phyloP scores from a whole-genome alignment of 139 green algal species.

The Chlorella ohadii region DNA sequence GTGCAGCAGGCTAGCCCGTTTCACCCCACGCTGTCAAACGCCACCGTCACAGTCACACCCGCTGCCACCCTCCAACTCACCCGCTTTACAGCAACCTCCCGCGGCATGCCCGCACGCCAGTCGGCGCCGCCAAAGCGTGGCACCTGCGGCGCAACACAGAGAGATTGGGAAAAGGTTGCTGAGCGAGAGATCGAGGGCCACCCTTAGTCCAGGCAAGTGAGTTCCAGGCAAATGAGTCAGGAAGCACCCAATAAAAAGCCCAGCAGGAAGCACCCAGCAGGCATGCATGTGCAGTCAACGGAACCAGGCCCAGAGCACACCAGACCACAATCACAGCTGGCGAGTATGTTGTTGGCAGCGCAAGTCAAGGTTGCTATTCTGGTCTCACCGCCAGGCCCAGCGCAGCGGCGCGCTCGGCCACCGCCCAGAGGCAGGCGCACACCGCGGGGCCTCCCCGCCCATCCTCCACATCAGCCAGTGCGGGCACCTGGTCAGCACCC shows the following conservation, averaged over 20 bases:
- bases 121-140: background rate
- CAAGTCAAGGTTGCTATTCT: background rate
- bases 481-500: constrained; percentile 7
- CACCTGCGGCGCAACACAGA: background rate
- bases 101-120: constrained; percentile 3
- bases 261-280: background rate
- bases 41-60: no score
- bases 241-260: no score
- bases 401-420: background rate
- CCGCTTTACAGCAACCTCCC: background rate
- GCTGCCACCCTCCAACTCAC: no score
- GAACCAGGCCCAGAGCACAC: no score
- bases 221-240: no score
- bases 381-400: background rate
- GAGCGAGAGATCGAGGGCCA: no score
- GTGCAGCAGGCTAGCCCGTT: no score
- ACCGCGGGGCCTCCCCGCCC: background rate
- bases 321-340: no score
- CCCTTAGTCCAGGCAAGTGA: no score
- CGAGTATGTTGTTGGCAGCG: background rate
- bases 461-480: background rate
- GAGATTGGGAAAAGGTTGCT: background rate
- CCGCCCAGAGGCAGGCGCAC: background rate
- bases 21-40: no score
- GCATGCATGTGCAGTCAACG: background rate